Percentiles rank a stretch among this genome's conserved stretches.
phyloP scores from a whole-genome alignment of 2,329 filamentous ascomycete genomes.

The Alternaria postmessia region DNA sequence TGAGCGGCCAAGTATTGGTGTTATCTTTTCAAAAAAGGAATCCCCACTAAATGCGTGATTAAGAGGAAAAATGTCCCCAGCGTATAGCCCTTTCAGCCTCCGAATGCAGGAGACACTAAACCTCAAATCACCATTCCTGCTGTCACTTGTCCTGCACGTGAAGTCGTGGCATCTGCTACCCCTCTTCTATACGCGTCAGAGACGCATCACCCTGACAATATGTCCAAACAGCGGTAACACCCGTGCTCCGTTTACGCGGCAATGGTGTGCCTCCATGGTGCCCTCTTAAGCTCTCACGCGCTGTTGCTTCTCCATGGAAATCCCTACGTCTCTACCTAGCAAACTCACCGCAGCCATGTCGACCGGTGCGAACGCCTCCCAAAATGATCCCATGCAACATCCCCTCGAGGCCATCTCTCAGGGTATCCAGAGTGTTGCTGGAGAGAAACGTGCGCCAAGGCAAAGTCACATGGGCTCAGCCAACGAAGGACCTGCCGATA shows the following conservation, averaged over 20 bases:
- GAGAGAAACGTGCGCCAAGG: slow-evolving; percentile 51
- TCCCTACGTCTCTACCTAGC: slow-evolving; percentile 19
- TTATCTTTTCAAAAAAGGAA: neutral
- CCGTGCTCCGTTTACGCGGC: slow-evolving; percentile 5
- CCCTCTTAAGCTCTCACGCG: neutral
- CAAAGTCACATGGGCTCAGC: slow-evolving; percentile 52
- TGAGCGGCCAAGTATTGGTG: neutral
- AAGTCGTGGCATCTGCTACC: slow-evolving; percentile 2
- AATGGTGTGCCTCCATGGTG: slow-evolving; percentile 7
- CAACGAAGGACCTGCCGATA: slow-evolving; percentile 63
- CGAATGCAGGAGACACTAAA: neutral
- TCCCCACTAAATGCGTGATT: neutral
- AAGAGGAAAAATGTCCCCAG: neutral
- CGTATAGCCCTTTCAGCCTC: neutral
- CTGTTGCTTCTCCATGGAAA: slow-evolving; percentile 21
- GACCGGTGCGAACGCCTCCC: slow-evolving; percentile 42
- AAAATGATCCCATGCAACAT: slow-evolving; percentile 48
- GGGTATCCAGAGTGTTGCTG: slow-evolving; percentile 52
- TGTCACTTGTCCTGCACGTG: slow-evolving; percentile 6
- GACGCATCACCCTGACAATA: slow-evolving; percentile 30
- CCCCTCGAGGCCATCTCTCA: slow-evolving; percentile 54
- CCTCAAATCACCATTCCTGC: neutral
- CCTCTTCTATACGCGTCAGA: slow-evolving; percentile 24
- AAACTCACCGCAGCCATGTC: slow-evolving; percentile 31
- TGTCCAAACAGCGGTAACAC: neutral